These are phyloP conservation scores for Akebia trifoliata DNA, from an alignment of 164 flowering plant species.

Conservation along the genomic window DNA sequence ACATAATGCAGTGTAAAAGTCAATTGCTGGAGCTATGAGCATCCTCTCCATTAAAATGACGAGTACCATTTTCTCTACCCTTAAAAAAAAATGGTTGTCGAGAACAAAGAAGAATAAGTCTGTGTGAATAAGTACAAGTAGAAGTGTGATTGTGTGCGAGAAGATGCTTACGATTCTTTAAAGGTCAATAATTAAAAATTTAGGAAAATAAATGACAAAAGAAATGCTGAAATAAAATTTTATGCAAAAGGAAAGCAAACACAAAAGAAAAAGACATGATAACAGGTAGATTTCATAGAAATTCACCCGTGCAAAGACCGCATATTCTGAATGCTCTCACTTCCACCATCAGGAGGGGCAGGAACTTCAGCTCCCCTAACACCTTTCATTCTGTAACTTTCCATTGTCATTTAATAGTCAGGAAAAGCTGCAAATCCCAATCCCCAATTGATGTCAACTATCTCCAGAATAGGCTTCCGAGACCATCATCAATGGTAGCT, in stretches of 20 bases:
- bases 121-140: too few relatives aligned
- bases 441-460: constrained; percentile 29
- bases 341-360: constrained; percentile 24
- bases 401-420: constrained; percentile 40
- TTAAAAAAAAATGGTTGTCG: too few relatives aligned
- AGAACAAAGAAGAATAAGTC: too few relatives aligned
- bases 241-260: background rate
- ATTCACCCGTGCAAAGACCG: constrained; percentile 63
- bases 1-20: background rate
- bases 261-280: background rate
- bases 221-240: background rate
- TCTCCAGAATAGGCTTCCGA: constrained; percentile 30
- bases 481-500: constrained; percentile 34
- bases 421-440: constrained; percentile 39
- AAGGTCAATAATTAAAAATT: too few relatives aligned
- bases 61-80: background rate
- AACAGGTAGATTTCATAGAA: constrained; percentile 2
- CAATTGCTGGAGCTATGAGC: background rate
- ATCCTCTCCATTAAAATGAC: background rate
- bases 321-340: constrained; percentile 32
- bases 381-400: constrained; percentile 35
- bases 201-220: too few relatives aligned
- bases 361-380: constrained; percentile 17
- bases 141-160: too few relatives aligned
- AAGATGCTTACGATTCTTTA: too few relatives aligned